Evolutionary conservation across 257 asterid species (phyloP), one percentile per base, ranked within the genome.

Genomic region (Solanum gandarillasii): DNA sequence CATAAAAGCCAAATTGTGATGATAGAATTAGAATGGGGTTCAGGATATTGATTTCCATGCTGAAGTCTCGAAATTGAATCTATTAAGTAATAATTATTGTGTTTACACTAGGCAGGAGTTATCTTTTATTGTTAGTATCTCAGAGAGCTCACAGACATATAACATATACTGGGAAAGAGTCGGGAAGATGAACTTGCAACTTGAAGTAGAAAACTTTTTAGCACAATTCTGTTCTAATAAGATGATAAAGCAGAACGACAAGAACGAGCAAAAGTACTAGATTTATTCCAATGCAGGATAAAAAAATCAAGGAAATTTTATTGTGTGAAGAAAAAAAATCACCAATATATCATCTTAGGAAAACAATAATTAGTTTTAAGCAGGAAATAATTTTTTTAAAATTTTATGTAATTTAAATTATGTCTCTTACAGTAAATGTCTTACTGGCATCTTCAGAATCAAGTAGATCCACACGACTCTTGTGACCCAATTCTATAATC

Each of bases 391-490:
- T 8, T 4, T 62, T 84, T n/a, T 0, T 0, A 1, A 46, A 2
- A 11, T 0, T 20, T 55, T 0, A 55, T 55, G 65, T 55, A 62
- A 38, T 8, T 60, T 65, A 27, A 65, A 35, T 65, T 70, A 65
- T 21, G 41, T 46, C 16, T 48, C 55, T 83, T 41, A 71, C 84
- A 55, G 83, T 74, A 83, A 87, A 81, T 46, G 76, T 91, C 98
- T 92, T 93, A 94, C 98, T 91, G 83, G 96, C 94, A 89, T 92
- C 98, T 91, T 90, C 88, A 52, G 98, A 92, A 88, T 71, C 87
- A 90, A 87, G 94, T 83, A 93, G 88, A 68, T 89, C 81, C 83
- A 85, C 90, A 91, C 91, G 95, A 86, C 95, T 93, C 90, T 93
- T 89, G 76, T 58, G 85, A 55, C 99, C 99, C 92, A 93, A 89